Conservation (phyloP, 2,329 filamentous ascomycete species). For the Pseudocercospora ulei region DNA sequence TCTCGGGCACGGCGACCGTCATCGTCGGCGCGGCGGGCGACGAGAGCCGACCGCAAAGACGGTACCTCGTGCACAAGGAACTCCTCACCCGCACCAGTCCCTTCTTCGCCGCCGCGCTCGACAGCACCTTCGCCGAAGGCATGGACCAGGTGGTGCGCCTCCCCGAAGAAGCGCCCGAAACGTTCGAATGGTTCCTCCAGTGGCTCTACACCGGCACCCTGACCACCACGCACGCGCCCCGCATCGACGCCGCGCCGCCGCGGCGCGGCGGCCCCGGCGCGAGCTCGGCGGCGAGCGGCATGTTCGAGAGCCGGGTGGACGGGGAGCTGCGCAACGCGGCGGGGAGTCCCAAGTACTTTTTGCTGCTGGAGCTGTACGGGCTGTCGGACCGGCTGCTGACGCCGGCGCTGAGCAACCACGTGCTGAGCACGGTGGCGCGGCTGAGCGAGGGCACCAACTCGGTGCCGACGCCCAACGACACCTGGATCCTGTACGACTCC, state of each 20-base stretch:
- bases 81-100: constrained; percentile 42
- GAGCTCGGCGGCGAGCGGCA: background rate
- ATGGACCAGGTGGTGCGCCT: constrained; percentile 38
- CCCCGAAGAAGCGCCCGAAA: constrained; percentile 39
- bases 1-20: constrained; percentile 37
- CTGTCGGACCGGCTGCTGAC: constrained; percentile 43
- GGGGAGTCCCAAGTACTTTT: constrained; percentile 44
- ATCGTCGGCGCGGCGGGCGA: constrained; percentile 34
- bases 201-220: constrained; percentile 44
- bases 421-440: constrained; percentile 39
- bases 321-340: constrained; percentile 39
- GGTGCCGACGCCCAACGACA: constrained; percentile 44
- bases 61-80: constrained; percentile 43
- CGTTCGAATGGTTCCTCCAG: constrained; percentile 44
- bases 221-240: constrained; percentile 21
- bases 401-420: constrained; percentile 40
- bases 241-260: constrained; percentile 9
- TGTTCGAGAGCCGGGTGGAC: constrained; percentile 25
- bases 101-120: constrained; percentile 46
- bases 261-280: constrained; percentile 10
- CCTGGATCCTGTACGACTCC: constrained; percentile 41
- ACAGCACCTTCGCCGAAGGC: constrained; percentile 42
- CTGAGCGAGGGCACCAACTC: constrained; percentile 43
- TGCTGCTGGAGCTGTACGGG: constrained; percentile 42
- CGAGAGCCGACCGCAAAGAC: constrained; percentile 29